Percentiles rank a stretch among this genome's conserved stretches.
Conservation (phyloP, 805 yeast species). For the Candida berthetii region DNA sequence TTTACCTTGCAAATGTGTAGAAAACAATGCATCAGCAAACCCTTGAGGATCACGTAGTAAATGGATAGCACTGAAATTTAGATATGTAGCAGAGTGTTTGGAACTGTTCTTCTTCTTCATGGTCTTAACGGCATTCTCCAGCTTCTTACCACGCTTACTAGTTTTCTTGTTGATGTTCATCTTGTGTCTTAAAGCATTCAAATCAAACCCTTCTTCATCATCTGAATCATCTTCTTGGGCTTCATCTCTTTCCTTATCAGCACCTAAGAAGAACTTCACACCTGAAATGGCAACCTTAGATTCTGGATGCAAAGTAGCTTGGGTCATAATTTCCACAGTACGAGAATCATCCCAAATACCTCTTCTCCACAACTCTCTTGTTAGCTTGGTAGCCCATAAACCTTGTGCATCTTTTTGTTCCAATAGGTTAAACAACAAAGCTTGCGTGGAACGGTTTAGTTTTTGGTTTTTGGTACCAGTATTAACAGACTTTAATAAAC, state of each 20-base stretch:
- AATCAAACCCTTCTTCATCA: conserved; percentile 68
- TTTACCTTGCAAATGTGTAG: conserved; percentile 64
- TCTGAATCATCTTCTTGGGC: conserved; percentile 65
- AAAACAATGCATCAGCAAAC: conserved; percentile 82
- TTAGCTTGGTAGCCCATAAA: conserved; percentile 91
- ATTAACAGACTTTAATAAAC: conserved; percentile 76
- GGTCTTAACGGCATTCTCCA: conserved; percentile 67
- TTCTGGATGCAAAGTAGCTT: conserved; percentile 87
- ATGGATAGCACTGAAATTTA: conserved; percentile 94
- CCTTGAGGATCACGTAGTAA: conserved; percentile 95
- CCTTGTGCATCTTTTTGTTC: conserved; percentile 81
- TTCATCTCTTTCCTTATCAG: conserved; percentile 90
- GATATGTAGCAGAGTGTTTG: conserved; percentile 55
- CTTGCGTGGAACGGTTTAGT: conserved; percentile 86
- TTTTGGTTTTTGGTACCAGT: conserved; percentile 88
- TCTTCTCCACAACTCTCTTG: conserved; percentile 95
- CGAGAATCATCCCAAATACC: conserved; percentile 98
- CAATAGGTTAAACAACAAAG: conserved; percentile 78
- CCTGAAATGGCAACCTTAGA: conserved; percentile 85
- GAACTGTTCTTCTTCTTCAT: conserved; percentile 59
- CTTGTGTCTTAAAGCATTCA: conserved; percentile 70
- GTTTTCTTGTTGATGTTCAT: conserved; percentile 80
- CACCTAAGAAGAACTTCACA: conserved; percentile 86
- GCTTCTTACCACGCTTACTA: conserved; percentile 71
- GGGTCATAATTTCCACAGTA: conserved; percentile 96